Percentiles rank a stretch among this genome's conserved stretches.
Evolutionary conservation across 2,329 filamentous ascomycete species (phyloP).

Genomic region (Tolypocladium amazonense): DNA sequence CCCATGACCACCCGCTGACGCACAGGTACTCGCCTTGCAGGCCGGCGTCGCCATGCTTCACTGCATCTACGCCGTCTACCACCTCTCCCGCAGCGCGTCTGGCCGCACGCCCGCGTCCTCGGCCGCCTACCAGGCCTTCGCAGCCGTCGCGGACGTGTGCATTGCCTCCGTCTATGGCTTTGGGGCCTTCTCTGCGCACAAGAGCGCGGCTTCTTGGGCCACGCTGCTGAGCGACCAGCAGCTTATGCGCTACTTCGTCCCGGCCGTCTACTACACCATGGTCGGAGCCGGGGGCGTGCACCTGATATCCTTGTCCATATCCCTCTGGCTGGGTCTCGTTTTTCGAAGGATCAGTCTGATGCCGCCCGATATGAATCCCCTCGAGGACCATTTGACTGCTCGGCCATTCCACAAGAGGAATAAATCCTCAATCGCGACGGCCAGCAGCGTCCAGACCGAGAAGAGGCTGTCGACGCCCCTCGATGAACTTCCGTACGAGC

Average conservation of each 20-base stretch:
- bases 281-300: conserved; percentile 58
- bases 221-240: conserved; percentile 52
- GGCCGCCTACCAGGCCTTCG: conserved; percentile 82
- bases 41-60: conserved; percentile 65
- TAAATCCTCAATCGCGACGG: conserved; percentile 43
- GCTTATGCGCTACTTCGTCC: conserved; percentile 49
- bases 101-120: conserved; percentile 68
- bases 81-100: conserved; percentile 60
- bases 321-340: conserved; percentile 62
- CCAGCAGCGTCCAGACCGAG: conserved; percentile 34
- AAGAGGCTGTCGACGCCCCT: conserved; percentile 46
- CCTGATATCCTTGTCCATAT: conserved; percentile 56
- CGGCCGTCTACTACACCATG: conserved; percentile 58
- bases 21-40: conserved; percentile 28
- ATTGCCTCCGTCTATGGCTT: conserved; percentile 47
- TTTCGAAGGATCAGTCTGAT: conserved; percentile 75
- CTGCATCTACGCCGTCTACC: conserved; percentile 69
- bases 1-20: not conserved
- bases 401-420: conserved; percentile 64
- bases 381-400: conserved; percentile 76
- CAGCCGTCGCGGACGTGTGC: conserved; percentile 57
- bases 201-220: conserved; percentile 45
- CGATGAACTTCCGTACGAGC: conserved; percentile 30
- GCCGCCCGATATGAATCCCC: conserved; percentile 90
- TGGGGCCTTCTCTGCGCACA: conserved; percentile 34